Evolutionary conservation across 192 early-diverging fungal genomes (phyloP), one percentile per base, ranked within the genome.

Genomic region (Spizellomyces punctatus): DNA sequence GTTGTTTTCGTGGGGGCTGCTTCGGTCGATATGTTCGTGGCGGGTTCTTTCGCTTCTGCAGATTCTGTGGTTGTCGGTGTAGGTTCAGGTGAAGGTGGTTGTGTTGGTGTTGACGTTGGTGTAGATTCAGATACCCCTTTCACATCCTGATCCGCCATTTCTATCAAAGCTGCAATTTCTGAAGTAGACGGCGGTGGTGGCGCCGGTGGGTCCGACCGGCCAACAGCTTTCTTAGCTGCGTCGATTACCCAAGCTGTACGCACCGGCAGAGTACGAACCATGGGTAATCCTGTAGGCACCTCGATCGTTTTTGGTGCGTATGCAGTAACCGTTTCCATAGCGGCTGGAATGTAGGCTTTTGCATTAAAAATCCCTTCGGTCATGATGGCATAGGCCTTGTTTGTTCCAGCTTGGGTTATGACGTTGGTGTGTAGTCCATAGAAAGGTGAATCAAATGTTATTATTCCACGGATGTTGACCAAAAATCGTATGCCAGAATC

Each of bases 391-490:
- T 58, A 54, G 6, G 78, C 76, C 48, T 80, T 85, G 59, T 16
- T 52, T 8, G 76, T 60, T 19, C 78, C 80, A 14, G 83, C 67
- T 36, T 70, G 59, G 7, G 74, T 69, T 21, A 80, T 65, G 8
- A 79, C 79, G 27, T 66, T 79, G 10, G 79, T 60, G 60, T 73
- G 67, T 44, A 86, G 59, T 10, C 85, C 85, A 58, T 76, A 82
- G 58, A 86, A 86, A 6, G 85, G 85, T 0, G 85, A 86, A 49
- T 86, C 85, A 66, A 86, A 83, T 6, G 85, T 74, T 43, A 86
- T 57, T 45, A 86, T 81, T 6, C 76, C 82, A 8, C 69, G 63
- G 19, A 86, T 79, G 67, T 82, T 86, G 48, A 86, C 61, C n/a
- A 81, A 69, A 36, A 69, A 22, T 6, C 82, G 63, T 14, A 66